Evolutionary conservation across 2,329 filamentous ascomycete genomes (phyloP).

Genomic region (Torrubiella hemipterigena): DNA sequence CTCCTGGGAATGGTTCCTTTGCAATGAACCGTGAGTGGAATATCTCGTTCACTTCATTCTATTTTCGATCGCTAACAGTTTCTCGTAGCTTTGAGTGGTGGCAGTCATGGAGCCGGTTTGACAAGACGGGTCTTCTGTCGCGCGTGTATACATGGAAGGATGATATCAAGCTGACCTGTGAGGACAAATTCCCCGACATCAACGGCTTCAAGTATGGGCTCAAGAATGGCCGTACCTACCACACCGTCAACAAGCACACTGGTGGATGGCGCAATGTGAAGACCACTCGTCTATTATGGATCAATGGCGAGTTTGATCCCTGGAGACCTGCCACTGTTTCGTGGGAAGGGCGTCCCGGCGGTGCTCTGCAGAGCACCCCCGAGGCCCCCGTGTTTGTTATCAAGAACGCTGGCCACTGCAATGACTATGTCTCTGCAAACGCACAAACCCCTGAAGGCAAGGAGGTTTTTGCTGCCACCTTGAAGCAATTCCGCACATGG

Average conservation of each 20-base stretch:
- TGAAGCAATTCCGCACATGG: constrained; percentile 50
- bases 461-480: constrained; percentile 42
- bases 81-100: not conserved
- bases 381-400: constrained; percentile 30
- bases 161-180: not conserved
- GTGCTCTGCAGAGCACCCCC: constrained; percentile 25
- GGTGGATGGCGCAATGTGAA: constrained; percentile 3
- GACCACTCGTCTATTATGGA: constrained; percentile 4
- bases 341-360: constrained; percentile 1
- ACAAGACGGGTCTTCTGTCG: constrained; percentile 1
- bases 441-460: constrained; percentile 38
- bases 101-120: not conserved
- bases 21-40: not conserved
- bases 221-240: constrained; percentile 21
- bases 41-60: not conserved
- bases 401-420: constrained; percentile 41
- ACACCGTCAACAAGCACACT: constrained; percentile 17
- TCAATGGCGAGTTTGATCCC: constrained; percentile 5
- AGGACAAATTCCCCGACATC: not conserved
- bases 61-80: not conserved
- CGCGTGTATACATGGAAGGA: not conserved
- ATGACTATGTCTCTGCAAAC: constrained; percentile 52
- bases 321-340: constrained; percentile 5
- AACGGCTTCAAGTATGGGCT: constrained; percentile 13
- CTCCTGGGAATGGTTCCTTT: not conserved